phyloP scores from a whole-genome alignment of 2,329 filamentous ascomycete genomes.

The Clarireedia paspali region DNA sequence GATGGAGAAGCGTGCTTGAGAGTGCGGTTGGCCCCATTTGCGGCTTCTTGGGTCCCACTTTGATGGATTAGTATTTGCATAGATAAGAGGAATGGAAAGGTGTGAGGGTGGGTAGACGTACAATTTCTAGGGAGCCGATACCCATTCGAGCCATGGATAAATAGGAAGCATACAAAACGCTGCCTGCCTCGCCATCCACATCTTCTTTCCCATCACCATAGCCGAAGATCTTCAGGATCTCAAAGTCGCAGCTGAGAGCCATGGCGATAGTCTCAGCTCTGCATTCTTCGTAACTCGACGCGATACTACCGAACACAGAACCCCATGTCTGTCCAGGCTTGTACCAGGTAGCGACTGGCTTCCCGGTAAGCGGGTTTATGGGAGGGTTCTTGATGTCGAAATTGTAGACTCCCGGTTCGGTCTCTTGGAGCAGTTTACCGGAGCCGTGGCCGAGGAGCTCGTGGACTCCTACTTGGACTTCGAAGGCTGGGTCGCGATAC shows the following conservation, averaged over 20 bases:
- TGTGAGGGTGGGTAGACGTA: neutral
- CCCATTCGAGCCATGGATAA: constrained; percentile 93
- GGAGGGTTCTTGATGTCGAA: constrained; percentile 80
- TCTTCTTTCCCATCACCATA: constrained; percentile 71
- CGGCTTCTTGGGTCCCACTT: constrained; percentile 79
- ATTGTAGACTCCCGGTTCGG: constrained; percentile 72
- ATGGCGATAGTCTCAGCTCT: constrained; percentile 91
- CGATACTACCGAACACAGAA: constrained; percentile 80
- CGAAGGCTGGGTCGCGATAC: constrained; percentile 81
- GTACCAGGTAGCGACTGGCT: constrained; percentile 81
- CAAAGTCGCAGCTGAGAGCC: constrained; percentile 82
- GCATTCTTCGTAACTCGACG: constrained; percentile 89
- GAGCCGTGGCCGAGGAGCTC: constrained; percentile 86
- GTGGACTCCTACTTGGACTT: constrained; percentile 92
- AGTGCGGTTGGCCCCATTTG: constrained; percentile 92
- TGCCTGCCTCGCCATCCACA: constrained; percentile 69
- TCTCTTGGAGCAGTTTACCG: constrained; percentile 90
- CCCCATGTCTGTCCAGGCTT: constrained; percentile 95
- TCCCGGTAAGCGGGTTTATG: constrained; percentile 67
- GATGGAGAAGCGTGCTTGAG: constrained; percentile 86
- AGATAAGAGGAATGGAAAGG: neutral
- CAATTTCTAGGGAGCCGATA: constrained; percentile 74
- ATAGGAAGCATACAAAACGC: constrained; percentile 83
- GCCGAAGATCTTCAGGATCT: constrained; percentile 83
- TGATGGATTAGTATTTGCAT: neutral